phyloP scores from a whole-genome alignment of 164 flowering plant species.

The Houttuynia cordata region DNA sequence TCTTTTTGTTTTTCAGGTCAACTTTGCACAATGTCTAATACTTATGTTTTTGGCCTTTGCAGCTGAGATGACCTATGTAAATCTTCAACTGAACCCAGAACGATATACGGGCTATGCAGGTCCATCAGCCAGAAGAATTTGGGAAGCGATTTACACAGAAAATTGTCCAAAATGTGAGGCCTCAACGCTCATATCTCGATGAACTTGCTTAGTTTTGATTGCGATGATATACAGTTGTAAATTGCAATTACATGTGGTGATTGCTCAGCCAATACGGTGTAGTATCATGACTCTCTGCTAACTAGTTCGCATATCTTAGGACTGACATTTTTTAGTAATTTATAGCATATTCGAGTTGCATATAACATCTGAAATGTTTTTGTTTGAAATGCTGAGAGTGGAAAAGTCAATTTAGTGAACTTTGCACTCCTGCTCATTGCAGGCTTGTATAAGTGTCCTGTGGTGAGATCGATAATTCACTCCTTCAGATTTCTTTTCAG shows the following conservation, averaged over 20 bases:
- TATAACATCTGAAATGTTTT: no score
- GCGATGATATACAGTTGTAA: neutral
- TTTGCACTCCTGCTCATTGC: no score
- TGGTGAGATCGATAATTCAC: no score
- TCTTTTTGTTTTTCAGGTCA: no score
- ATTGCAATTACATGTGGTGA: neutral
- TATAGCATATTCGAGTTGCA: no score
- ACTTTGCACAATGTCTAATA: neutral
- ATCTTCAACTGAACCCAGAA: slow-evolving; percentile 82
- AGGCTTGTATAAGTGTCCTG: no score
- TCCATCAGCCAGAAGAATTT: slow-evolving; percentile 90
- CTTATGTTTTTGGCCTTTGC: slow-evolving; percentile 16
- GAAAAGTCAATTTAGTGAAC: no score
- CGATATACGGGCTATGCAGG: slow-evolving; percentile 91
- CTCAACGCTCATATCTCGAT: no score
- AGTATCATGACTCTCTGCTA: neutral
- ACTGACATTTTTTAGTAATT: no score
- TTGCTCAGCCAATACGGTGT: neutral
- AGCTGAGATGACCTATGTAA: slow-evolving; percentile 96
- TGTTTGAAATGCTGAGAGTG: no score
- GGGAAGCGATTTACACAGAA: slow-evolving; percentile 89
- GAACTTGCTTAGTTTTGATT: neutral
- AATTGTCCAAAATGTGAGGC: slow-evolving; percentile 85
- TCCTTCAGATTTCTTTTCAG: no score
- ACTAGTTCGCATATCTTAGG: no score